These are phyloP conservation scores for Tolypocladium endophyticum DNA, from an alignment of 2,329 filamentous ascomycete species.

Conservation along the genomic window DNA sequence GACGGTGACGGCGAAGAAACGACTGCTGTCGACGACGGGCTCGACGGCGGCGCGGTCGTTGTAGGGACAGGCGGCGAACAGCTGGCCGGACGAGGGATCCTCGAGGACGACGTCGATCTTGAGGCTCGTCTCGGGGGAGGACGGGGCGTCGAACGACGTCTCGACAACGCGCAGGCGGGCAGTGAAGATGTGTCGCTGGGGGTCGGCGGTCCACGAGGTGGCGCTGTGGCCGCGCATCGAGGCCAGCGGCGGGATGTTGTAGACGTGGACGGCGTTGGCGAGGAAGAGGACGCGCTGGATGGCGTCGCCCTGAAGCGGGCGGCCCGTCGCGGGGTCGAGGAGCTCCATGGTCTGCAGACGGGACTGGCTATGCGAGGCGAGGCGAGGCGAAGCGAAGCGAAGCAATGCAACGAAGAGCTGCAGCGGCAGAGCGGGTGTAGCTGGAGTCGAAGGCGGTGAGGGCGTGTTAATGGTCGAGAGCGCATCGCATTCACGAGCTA, in stretches of 20 bases:
- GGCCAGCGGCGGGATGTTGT: constrained; percentile 72
- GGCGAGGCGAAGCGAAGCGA: background rate
- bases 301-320: constrained; percentile 58
- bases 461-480: background rate
- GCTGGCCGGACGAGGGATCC: constrained; percentile 58
- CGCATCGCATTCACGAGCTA: background rate
- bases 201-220: constrained; percentile 62
- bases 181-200: constrained; percentile 72
- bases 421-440: background rate
- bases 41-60: constrained; percentile 56
- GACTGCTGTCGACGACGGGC: constrained; percentile 65
- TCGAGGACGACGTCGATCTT: constrained; percentile 72
- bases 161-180: constrained; percentile 71
- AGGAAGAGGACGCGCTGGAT: constrained; percentile 81
- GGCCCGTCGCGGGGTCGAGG: constrained; percentile 62
- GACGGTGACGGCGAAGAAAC: constrained; percentile 78
- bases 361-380: background rate
- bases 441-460: background rate
- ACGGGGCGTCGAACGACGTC: constrained; percentile 43
- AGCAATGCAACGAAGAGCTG: background rate
- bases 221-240: constrained; percentile 73
- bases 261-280: constrained; percentile 66
- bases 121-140: constrained; percentile 32
- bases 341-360: constrained; percentile 39
- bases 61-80: constrained; percentile 82